These are phyloP conservation scores for Pseudogymnoascus sp. DNA, from an alignment of 2,329 filamentous ascomycete species.

Conservation along the genomic window DNA sequence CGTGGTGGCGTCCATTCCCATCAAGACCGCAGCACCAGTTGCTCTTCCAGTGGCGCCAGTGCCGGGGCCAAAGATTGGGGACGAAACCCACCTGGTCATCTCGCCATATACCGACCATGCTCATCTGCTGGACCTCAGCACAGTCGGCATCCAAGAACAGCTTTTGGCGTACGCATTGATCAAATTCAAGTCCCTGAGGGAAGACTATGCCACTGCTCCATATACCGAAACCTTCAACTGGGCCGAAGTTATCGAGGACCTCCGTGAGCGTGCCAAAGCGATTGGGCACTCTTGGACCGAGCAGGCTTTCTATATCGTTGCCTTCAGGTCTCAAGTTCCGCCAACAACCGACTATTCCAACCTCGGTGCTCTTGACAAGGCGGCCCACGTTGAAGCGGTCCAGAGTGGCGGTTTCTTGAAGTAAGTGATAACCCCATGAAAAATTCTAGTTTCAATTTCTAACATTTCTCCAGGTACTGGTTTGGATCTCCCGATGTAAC, in stretches of 20 bases:
- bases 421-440: conserved; percentile 33
- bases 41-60: background rate
- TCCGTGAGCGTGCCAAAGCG: conserved; percentile 46
- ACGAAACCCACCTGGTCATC: conserved; percentile 46
- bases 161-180: conserved; percentile 68
- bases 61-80: background rate
- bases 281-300: conserved; percentile 51
- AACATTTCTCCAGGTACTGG: conserved; percentile 60
- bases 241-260: conserved; percentile 51
- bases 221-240: conserved; percentile 78
- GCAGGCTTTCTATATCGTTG: conserved; percentile 73
- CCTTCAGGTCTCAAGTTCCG: conserved; percentile 70
- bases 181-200: conserved; percentile 52
- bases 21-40: background rate
- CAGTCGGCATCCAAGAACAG: conserved; percentile 57
- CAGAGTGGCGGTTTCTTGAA: conserved; percentile 77
- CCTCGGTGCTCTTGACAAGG: conserved; percentile 68
- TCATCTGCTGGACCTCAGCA: conserved; percentile 68
- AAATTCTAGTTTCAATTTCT: background rate
- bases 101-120: conserved; percentile 69
- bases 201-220: conserved; percentile 69
- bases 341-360: conserved; percentile 59
- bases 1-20: background rate
- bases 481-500: conserved; percentile 68
- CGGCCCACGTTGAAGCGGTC: conserved; percentile 73